Evolutionary conservation across 2,329 filamentous ascomycete species (phyloP).

Genomic region (Coleophoma eucalyptorum): DNA sequence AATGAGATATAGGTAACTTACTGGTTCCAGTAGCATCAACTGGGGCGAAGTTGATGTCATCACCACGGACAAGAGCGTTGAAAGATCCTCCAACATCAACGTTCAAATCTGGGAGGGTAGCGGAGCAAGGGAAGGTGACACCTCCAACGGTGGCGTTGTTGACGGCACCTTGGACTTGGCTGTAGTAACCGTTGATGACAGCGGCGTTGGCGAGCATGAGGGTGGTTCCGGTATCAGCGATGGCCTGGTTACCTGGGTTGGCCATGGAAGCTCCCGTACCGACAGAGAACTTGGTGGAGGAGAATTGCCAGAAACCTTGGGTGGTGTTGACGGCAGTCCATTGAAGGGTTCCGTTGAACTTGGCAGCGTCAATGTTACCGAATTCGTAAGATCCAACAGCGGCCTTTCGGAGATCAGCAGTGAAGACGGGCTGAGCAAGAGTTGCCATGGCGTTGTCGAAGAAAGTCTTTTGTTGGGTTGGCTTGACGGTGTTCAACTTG

Average conservation of each 20-base stretch:
- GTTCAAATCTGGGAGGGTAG: conserved; percentile 29
- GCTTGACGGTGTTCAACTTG: conserved; percentile 29
- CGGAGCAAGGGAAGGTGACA: conserved; percentile 32
- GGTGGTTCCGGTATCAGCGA: conserved; percentile 40
- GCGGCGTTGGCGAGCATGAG: conserved; percentile 32
- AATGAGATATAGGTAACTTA: conserved; percentile 31
- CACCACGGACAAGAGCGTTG: conserved; percentile 40
- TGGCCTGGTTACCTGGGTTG: conserved; percentile 50
- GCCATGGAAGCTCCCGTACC: conserved; percentile 48
- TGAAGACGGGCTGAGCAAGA: conserved; percentile 52
- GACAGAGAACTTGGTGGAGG: conserved; percentile 43
- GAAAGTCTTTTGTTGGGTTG: conserved; percentile 29
- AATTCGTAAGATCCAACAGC: conserved; percentile 49
- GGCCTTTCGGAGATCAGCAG: conserved; percentile 47
- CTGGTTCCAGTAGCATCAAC: conserved; percentile 40
- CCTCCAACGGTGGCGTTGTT: conserved; percentile 30
- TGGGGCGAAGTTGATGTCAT: conserved; percentile 48
- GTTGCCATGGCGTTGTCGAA: conserved; percentile 27
- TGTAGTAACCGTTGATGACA: conserved; percentile 37
- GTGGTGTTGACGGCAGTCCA: conserved; percentile 45
- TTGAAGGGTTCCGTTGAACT: conserved; percentile 49
- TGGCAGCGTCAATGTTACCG: conserved; percentile 48
- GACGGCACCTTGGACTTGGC: conserved; percentile 30
- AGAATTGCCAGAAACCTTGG: conserved; percentile 54
- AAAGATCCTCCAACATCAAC: conserved; percentile 33